Evolutionary conservation across 2,329 filamentous ascomycete genomes (phyloP).

Genomic region (Lasiodiplodia citricola): DNA sequence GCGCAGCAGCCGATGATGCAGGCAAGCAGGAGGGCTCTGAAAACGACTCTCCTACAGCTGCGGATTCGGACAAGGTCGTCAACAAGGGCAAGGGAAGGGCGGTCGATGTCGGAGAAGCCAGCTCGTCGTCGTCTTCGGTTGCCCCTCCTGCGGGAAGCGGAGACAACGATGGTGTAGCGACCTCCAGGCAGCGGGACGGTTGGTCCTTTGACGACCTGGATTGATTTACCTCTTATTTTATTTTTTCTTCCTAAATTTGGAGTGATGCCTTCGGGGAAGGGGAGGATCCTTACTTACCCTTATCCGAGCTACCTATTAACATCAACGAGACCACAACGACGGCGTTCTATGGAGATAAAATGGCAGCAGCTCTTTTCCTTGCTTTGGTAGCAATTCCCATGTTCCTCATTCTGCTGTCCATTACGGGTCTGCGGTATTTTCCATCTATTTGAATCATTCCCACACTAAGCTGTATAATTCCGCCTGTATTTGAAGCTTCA

Average conservation of each 20-base stretch:
- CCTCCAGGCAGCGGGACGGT: constrained; percentile 2
- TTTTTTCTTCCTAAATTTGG: not conserved
- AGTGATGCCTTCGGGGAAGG: too few species aligned
- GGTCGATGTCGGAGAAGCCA: constrained; percentile 3
- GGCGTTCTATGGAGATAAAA: not conserved
- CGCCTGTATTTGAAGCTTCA: not conserved
- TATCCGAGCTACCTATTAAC: not conserved
- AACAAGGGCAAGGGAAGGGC: constrained; percentile 25
- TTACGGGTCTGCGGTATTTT: not conserved
- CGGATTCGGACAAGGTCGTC: not conserved
- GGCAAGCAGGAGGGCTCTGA: not conserved
- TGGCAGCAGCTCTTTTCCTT: not conserved
- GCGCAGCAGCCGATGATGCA: not conserved
- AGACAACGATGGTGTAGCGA: not conserved
- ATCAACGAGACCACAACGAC: not conserved
- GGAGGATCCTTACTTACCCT: not conserved
- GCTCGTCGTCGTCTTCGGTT: constrained; percentile 6
- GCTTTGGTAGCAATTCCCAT: not conserved
- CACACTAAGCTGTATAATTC: not conserved
- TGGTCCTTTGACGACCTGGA: constrained; percentile 16
- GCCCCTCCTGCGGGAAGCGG: not conserved
- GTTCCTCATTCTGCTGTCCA: not conserved
- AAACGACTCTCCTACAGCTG: not conserved
- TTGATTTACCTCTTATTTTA: not conserved
- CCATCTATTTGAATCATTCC: not conserved